These are phyloP conservation scores for Clonostachys sp. DNA, from an alignment of 2,329 filamentous ascomycete species.

Conservation along the genomic window DNA sequence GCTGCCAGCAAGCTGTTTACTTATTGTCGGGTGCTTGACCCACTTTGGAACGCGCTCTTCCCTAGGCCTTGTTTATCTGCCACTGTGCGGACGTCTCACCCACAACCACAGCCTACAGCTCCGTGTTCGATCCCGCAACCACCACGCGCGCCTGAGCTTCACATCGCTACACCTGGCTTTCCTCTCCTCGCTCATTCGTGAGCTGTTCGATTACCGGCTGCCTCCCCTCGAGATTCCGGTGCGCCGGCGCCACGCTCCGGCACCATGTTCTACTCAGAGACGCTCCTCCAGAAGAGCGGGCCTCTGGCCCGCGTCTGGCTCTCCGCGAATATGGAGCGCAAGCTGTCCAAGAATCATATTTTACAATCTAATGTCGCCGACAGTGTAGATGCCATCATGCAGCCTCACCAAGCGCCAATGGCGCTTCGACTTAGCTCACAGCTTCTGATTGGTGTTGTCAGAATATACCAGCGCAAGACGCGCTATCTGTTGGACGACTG, in stretches of 20 bases:
- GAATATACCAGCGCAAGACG: slow-evolving; percentile 96
- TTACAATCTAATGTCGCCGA: slow-evolving; percentile 91
- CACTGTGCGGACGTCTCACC: too few species aligned
- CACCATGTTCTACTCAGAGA: slow-evolving; percentile 96
- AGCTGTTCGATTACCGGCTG: too few species aligned
- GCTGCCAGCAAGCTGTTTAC: too few species aligned
- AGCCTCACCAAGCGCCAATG: slow-evolving; percentile 88
- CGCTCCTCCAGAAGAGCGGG: slow-evolving; percentile 92
- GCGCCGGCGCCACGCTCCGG: slow-evolving; percentile 6
- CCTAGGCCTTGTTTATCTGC: too few species aligned
- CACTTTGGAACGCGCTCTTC: too few species aligned
- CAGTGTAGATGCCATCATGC: slow-evolving; percentile 93
- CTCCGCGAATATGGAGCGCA: slow-evolving; percentile 96
- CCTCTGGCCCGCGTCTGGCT: slow-evolving; percentile 97
- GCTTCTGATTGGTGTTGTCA: slow-evolving; percentile 88
- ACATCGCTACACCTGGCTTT: too few species aligned
- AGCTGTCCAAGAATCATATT: slow-evolving; percentile 95
- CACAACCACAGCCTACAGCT: too few species aligned
- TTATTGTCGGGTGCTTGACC: too few species aligned
- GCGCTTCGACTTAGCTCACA: slow-evolving; percentile 91
- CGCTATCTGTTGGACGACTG: slow-evolving; percentile 95
- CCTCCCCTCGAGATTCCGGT: too few species aligned
- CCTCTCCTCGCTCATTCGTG: too few species aligned
- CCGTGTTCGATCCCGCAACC: too few species aligned
- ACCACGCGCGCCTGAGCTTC: too few species aligned